Conservation (phyloP, 805 yeast genomes). For the Suhomyces pyralidae region DNA sequence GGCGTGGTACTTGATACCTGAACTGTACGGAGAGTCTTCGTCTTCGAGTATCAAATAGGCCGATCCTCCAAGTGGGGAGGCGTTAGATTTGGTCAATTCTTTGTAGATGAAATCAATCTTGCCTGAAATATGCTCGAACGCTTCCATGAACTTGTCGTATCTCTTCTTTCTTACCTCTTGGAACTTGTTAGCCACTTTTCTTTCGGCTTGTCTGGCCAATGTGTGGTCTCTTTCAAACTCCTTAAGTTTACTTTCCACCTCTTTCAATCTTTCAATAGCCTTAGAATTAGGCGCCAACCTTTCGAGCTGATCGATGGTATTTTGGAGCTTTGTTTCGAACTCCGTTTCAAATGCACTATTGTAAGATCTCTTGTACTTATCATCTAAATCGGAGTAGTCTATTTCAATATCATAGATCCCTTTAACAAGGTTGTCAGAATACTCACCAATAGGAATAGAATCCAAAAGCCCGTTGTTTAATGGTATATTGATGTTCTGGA, state of each 20-base stretch:
- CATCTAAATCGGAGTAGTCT: constrained; percentile 50
- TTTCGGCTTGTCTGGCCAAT: constrained; percentile 58
- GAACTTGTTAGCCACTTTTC: constrained; percentile 52
- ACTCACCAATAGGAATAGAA: constrained; percentile 57
- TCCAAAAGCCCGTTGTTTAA: constrained; percentile 58
- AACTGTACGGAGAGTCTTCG: constrained; percentile 82
- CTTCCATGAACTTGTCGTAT: constrained; percentile 59
- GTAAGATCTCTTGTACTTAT: constrained; percentile 41
- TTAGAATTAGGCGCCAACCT: constrained; percentile 74
- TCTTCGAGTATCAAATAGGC: constrained; percentile 85
- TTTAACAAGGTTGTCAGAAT: constrained; percentile 32
- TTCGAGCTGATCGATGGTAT: constrained; percentile 38
- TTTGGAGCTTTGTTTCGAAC: constrained; percentile 30
- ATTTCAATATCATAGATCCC: constrained; percentile 49
- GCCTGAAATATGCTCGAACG: constrained; percentile 72
- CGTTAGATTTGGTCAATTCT: constrained; percentile 72
- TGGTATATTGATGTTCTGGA: constrained; percentile 67
- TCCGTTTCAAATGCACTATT: constrained; percentile 39
- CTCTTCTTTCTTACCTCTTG: constrained; percentile 59
- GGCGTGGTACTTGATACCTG: constrained; percentile 86
- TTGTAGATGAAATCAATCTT: constrained; percentile 76
- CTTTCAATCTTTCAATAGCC: constrained; percentile 72
- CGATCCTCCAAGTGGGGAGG: constrained; percentile 85
- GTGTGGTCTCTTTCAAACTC: constrained; percentile 65
- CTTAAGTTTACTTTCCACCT: constrained; percentile 58